Base-by-base conservation (phyloP, 1,284 basidiomycete species). In the Gomphus bonarii region DNA sequence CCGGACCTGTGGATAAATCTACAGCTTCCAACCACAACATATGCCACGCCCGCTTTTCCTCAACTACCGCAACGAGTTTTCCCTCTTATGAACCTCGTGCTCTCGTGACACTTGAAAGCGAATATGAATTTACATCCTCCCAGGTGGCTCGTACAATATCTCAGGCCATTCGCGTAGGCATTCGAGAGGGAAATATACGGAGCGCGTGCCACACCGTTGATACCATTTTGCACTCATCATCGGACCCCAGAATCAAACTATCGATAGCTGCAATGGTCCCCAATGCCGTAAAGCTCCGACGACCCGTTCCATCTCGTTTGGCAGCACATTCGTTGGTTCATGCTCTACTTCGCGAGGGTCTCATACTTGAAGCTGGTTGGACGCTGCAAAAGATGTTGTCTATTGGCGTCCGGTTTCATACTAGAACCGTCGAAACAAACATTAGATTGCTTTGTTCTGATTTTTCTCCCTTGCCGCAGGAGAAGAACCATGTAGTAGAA, bases 241-340 rank as follows among this genome's bases (percentile, higher is more conserved):
- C 42, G 36, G 52, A 54, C n/a, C n/a, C 16, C 28, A 44, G 22
- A 28, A 44, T 54, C 28, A 44, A 30, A 20, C 52, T 22, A 3
- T 33, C 38, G 18, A 10, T 38, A 28, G 25, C n/a, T 28, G 14
- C 14, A 28, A 22, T 5, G 8, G 16, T 31, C 52, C 3, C 40
- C 28, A 12, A 5, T 30, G 44, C 75, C 4, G 73, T 82, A 42
- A 67, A 75, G 18, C 81, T 84, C 61, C 72, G 73, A 44, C 67
- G 67, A 38, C 66, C 73, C 1, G 68, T 85, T 12, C 78, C 84
- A 14, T 75, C 79, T 3, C 79, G 78, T 20, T 70, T 88, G 2
- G 69, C 81, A 16, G 74, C 78, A 0, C 85, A 89, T 61, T 69
- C 74, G 22, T 72, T 89, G 42, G 62, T 89, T 11, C 86, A 89